Evolutionary conservation across 75 land plant species (phyloP).

Genomic region (Gnetum montanum): DNA sequence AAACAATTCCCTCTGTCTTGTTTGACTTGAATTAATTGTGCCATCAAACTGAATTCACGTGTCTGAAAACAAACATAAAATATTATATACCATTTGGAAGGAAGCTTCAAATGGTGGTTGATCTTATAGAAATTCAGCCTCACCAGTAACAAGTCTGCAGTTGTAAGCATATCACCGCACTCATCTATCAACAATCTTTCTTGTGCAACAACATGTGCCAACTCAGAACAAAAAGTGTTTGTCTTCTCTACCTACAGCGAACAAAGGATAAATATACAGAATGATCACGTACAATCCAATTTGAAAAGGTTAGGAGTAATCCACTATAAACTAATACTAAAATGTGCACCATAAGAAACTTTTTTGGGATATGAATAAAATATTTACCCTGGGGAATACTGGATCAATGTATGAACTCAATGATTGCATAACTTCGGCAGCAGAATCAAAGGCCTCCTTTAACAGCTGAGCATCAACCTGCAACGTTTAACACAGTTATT

Average conservation of each 20-base stretch:
- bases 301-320: too few relatives aligned
- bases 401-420: conserved; percentile 39
- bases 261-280: too few relatives aligned
- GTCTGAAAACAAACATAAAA: neutral
- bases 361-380: too few relatives aligned
- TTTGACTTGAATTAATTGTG: neutral
- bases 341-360: conserved; percentile 1
- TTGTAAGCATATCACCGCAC: neutral
- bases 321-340: too few relatives aligned
- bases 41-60: neutral
- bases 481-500: neutral
- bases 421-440: conserved; percentile 68
- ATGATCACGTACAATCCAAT: too few relatives aligned
- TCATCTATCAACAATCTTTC: neutral
- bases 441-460: conserved; percentile 62
- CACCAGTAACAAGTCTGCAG: neutral
- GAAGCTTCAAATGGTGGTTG: neutral
- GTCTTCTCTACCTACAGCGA: neutral
- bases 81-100: neutral
- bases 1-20: neutral
- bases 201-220: neutral
- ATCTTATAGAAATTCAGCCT: neutral
- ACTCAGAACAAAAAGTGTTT: neutral
- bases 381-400: conserved; percentile 49
- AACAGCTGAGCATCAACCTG: conserved; percentile 67